phyloP scores from a whole-genome alignment of 1,284 basidiomycete genomes.

The Pisolithus thermaeus region DNA sequence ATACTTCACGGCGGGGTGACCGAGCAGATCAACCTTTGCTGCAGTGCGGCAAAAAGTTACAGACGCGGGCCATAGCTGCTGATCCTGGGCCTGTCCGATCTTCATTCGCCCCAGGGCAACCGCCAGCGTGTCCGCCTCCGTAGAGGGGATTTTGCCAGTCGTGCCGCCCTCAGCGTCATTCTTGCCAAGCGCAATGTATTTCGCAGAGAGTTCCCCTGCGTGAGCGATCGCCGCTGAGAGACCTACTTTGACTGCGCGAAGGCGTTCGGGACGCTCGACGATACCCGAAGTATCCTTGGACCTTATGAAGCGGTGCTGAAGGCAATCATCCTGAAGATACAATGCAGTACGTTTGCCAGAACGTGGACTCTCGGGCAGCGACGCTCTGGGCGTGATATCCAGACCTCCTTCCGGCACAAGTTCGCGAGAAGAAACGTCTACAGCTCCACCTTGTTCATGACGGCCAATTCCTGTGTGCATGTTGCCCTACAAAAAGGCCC shows the following conservation, averaged over 20 bases:
- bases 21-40: constrained; percentile 49
- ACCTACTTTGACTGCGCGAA: constrained; percentile 77
- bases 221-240: constrained; percentile 73
- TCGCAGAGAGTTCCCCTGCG: constrained; percentile 40
- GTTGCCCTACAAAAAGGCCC: no score
- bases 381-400: no score
- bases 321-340: constrained; percentile 63
- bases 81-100: constrained; percentile 25
- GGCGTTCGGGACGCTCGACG: constrained; percentile 86
- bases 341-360: constrained; percentile 16
- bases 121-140: constrained; percentile 45
- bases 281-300: constrained; percentile 66
- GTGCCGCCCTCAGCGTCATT: not conserved
- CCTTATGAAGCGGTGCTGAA: constrained; percentile 75
- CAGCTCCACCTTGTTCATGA: no score
- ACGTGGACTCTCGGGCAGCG: not conserved
- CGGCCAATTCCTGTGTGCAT: no score
- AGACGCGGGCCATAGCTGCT: constrained; percentile 15
- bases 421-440: no score
- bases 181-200: not conserved
- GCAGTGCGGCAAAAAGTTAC: constrained; percentile 48
- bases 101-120: constrained; percentile 51
- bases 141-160: not conserved
- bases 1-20: constrained; percentile 63
- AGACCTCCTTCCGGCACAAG: not conserved